A percentile compares a stretch with the other conserved stretches of the same genome.
phyloP scores from a whole-genome alignment of 306 rosid genomes.

The Cucurbita argyrosperma region DNA sequence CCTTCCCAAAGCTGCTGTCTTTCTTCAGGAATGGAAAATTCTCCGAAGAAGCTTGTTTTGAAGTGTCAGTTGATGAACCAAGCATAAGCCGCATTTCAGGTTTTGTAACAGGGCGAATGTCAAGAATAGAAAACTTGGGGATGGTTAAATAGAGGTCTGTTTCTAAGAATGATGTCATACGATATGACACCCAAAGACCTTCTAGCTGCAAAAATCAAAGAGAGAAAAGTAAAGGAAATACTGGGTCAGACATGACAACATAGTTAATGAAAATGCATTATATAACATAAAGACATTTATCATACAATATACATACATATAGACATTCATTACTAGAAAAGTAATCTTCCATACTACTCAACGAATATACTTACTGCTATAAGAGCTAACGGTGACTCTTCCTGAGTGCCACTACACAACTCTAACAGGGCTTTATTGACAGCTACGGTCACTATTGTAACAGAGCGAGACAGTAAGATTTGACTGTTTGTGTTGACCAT shows the following conservation, averaged over 20 bases:
- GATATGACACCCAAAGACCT: constrained; percentile 91
- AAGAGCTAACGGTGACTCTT: constrained; percentile 72
- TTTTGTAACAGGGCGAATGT: constrained; percentile 71
- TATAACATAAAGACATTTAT: background rate
- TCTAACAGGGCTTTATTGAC: constrained; percentile 74
- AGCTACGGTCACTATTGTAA: constrained; percentile 58
- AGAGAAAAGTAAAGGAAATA: background rate
- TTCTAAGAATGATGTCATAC: constrained; percentile 86
- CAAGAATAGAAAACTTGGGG: constrained; percentile 73
- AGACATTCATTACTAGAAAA: background rate
- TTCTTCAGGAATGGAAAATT: constrained; percentile 37
- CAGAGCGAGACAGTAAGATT: constrained; percentile 55
- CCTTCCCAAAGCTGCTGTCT: constrained; percentile 37
- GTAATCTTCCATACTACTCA: background rate
- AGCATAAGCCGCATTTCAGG: constrained; percentile 99
- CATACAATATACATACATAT: background rate
- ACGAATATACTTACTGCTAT: constrained; percentile 58
- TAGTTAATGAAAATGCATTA: background rate
- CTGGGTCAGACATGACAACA: background rate
- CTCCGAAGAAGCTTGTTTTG: constrained; percentile 47
- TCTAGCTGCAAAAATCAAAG: constrained; percentile 46
- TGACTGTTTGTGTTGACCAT: constrained; percentile 87
- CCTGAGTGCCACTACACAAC: constrained; percentile 59
- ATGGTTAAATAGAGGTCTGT: constrained; percentile 77
- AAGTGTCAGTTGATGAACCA: constrained; percentile 74